A percentile compares a stretch with the other conserved stretches of the same genome.
Conservation (phyloP, 768 basidiomycete genomes). For the Pleurotus ostreatus region DNA sequence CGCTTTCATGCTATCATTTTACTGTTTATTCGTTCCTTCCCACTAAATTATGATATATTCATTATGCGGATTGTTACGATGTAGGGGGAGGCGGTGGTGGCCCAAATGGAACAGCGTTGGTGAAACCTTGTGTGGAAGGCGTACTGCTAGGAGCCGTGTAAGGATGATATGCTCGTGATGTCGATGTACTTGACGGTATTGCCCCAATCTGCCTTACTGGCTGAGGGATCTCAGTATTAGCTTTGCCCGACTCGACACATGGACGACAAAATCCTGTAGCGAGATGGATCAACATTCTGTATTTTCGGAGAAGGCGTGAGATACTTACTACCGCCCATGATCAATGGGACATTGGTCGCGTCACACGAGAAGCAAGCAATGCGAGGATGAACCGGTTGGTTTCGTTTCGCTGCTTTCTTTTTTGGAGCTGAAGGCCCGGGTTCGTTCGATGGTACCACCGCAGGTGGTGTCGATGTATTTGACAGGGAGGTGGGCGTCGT, state of each 20-base stretch:
- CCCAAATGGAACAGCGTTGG: neutral
- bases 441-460: neutral
- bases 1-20: constrained; percentile 7
- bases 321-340: constrained; percentile 68
- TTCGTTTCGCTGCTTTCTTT: constrained; percentile 37
- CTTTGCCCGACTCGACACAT: constrained; percentile 56
- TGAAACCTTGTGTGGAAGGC: neutral
- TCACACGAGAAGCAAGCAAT: constrained; percentile 60
- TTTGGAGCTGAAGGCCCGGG: constrained; percentile 17
- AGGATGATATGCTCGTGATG: neutral
- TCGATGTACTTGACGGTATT: neutral
- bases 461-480: neutral
- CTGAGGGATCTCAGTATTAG: constrained; percentile 24
- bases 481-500: neutral
- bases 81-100: neutral
- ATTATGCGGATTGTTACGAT: neutral
- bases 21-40: neutral
- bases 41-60: constrained; percentile 7
- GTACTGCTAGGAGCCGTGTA: neutral
- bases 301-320: neutral
- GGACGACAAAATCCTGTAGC: constrained; percentile 61
- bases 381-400: constrained; percentile 27
- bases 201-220: neutral
- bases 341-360: constrained; percentile 68
- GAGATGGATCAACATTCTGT: neutral